These are phyloP conservation scores for Aspergillus carlsbadensis DNA, from an alignment of 495 filamentous ascomycete species.

Conservation along the genomic window DNA sequence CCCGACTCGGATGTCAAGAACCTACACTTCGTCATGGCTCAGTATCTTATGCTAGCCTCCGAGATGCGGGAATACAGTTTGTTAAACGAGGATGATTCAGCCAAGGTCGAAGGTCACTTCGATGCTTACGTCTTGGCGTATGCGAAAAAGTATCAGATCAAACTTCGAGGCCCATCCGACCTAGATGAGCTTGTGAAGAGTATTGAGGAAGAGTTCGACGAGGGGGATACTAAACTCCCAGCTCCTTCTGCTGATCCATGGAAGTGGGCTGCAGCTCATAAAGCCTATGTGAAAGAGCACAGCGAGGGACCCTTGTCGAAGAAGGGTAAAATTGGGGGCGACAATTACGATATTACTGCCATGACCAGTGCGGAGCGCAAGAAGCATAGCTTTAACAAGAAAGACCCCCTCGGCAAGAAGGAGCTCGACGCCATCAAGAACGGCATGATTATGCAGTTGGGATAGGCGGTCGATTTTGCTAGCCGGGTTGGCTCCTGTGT, in stretches of 20 bases:
- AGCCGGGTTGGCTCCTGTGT: too few species aligned
- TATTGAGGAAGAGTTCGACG: constrained; percentile 9
- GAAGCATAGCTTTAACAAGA: constrained; percentile 17
- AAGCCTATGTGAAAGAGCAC: constrained; percentile 8
- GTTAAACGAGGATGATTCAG: not conserved
- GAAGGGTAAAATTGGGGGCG: constrained; percentile 20
- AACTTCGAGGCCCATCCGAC: constrained; percentile 13
- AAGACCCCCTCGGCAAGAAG: constrained; percentile 22
- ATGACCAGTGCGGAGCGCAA: constrained; percentile 22
- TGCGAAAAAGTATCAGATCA: constrained; percentile 20
- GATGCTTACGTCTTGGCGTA: constrained; percentile 18
- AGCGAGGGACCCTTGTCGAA: not conserved
- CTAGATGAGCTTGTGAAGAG: constrained; percentile 7
- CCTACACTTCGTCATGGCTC: constrained; percentile 28
- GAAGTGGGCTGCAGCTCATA: constrained; percentile 15
- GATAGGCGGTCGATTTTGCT: not conserved
- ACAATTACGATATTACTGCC: constrained; percentile 26
- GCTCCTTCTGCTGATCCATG: constrained; percentile 22
- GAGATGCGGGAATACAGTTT: not conserved
- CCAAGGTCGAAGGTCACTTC: not conserved
- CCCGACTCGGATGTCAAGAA: constrained; percentile 33
- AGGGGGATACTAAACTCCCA: constrained; percentile 15
- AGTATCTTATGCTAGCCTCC: constrained; percentile 15
- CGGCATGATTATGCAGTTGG: constrained; percentile 17
- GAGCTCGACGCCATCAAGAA: constrained; percentile 24